Evolutionary conservation across 2,329 filamentous ascomycete species (phyloP), one percentile per base, ranked within the genome.

Genomic region (Ophiostoma tasmaniense): DNA sequence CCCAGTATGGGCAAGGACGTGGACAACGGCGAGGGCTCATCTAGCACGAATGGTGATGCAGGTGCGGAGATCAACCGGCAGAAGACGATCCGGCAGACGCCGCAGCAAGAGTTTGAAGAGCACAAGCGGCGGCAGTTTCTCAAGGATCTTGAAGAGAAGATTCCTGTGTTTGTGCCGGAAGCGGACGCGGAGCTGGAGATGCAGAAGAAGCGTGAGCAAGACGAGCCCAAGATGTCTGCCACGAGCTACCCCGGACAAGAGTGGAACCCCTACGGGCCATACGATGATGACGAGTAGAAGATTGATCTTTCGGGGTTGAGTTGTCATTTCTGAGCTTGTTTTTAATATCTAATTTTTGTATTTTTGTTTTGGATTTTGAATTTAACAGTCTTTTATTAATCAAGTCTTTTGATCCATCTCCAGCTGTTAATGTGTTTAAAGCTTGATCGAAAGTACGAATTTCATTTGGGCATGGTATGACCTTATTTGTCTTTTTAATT

Each of bases 181-280:
- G 73, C 74, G 10, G 73, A 75, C 67, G 72, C 72, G 62, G 66
- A 71, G 13, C 67, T 71, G 37, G 68, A 65, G 14, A 68, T 71
- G 39, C 76, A 77, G 30, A 78, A 78, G 35, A 77, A 78, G 67
- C 75, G 73, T 65, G 77, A 79, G 55, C 78, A 81, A 39, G 79
- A 82, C n/a, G 76, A 79, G 74, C 83, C 84, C 14, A 79, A 82
- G 70, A 90, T 91, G 89, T 84, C 81, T 65, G 88, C 87, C 7
- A 88, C 87, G 14, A 87, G 84, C 75, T 91, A 90, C 76, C 89
- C 89, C 0, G 89, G 89, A 0, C 87, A 90, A 78, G 88, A 90
- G 76, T 91, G 89, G 88, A 85, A 85, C 73, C 87, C 87, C 1
- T 85, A 84, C 11, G 64, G n/a, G 6, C 8, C 73, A 22, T 75